Conservation (phyloP, 768 basidiomycete genomes). For the Psilocybe azurescens region DNA sequence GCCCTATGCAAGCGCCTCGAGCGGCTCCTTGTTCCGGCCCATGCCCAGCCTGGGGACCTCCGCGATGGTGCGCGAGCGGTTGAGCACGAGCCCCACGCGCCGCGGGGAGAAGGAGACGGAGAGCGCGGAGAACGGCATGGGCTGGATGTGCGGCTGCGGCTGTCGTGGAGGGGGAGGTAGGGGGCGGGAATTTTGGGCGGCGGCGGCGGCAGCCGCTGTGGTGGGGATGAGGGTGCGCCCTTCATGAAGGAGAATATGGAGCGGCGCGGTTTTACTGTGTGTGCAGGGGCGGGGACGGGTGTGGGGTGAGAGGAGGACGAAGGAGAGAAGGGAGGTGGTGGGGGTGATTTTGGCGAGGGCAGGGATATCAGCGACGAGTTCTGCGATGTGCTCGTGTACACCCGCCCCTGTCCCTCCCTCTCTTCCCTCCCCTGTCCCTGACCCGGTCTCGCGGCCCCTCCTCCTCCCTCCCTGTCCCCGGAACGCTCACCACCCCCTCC, state of each 20-base stretch:
- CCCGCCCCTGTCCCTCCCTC: neutral
- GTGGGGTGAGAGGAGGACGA: too few relatives aligned
- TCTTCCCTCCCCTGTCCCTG: conserved; percentile 1
- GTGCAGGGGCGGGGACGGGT: neutral
- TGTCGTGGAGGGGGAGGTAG: conserved; percentile 1
- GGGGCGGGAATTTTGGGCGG: conserved; percentile 11
- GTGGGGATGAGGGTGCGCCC: conserved; percentile 6
- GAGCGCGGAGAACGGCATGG: conserved; percentile 46
- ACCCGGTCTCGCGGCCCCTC: too few relatives aligned
- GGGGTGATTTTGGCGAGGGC: neutral
- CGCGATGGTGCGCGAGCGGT: conserved; percentile 56
- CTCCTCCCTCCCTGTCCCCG: conserved; percentile 10
- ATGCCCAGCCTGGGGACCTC: conserved; percentile 40
- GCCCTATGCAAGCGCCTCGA: conserved; percentile 61
- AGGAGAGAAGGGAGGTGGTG: too few relatives aligned
- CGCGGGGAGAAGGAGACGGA: conserved; percentile 48
- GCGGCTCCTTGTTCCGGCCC: conserved; percentile 39
- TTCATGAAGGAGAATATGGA: conserved; percentile 16
- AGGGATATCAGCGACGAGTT: neutral
- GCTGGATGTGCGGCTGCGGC: conserved; percentile 19
- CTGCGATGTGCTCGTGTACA: neutral
- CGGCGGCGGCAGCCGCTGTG: conserved; percentile 17
- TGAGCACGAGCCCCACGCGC: conserved; percentile 43
- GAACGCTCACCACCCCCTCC: conserved; percentile 44
- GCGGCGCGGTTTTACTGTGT: neutral